phyloP scores from a whole-genome alignment of 129 eudicot species.

The Arctium lappa region DNA sequence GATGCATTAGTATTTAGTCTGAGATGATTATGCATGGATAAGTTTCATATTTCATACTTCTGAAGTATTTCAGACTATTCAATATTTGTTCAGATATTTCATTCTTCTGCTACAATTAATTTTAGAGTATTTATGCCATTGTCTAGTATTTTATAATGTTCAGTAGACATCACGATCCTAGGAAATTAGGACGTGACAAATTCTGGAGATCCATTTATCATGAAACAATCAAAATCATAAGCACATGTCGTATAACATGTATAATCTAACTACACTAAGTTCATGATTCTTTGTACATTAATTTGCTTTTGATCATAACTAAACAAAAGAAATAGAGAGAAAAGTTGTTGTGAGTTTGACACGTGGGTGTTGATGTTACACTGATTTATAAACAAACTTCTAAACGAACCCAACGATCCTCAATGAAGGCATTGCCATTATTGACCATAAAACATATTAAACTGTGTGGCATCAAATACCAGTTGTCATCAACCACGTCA shows the following conservation, averaged over 20 bases:
- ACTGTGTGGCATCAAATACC: background rate
- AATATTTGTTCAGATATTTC: background rate
- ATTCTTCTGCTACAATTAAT: background rate
- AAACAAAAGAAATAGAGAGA: background rate
- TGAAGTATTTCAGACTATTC: background rate
- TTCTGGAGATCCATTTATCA: background rate
- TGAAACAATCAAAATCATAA: background rate
- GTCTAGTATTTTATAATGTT: background rate
- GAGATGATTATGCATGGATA: background rate
- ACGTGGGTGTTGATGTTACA: background rate
- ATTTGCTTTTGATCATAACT: background rate
- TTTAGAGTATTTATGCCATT: background rate
- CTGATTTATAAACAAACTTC: background rate
- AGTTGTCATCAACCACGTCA: background rate
- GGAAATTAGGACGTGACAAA: too few species aligned
- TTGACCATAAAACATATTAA: background rate
- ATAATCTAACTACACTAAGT: background rate
- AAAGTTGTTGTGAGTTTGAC: background rate
- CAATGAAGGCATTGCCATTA: background rate
- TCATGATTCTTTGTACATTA: background rate
- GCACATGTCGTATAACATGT: background rate
- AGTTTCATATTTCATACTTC: background rate
- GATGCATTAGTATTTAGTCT: background rate
- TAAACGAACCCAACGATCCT: background rate
- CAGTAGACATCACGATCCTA: background rate